phyloP scores from a whole-genome alignment of 1,284 basidiomycete genomes.

The Afroboletus lepidellus region DNA sequence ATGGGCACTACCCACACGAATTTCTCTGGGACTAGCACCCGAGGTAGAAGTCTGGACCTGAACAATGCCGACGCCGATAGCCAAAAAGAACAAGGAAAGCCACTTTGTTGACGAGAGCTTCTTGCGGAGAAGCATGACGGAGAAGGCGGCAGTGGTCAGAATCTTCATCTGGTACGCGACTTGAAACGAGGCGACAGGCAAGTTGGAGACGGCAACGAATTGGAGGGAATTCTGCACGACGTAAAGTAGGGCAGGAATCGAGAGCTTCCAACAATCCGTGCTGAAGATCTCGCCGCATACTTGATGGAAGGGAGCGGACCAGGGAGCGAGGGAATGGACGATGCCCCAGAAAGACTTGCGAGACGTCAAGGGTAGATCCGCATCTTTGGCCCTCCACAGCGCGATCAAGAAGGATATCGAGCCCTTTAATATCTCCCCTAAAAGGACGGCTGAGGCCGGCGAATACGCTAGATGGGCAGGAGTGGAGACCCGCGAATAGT shows the following conservation, averaged over 20 bases:
- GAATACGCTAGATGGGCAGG: conserved; percentile 80
- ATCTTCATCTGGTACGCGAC: conserved; percentile 96
- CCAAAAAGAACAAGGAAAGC: conserved; percentile 81
- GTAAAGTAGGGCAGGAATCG: conserved; percentile 94
- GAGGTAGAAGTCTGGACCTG: conserved; percentile 69
- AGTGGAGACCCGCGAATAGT: conserved; percentile 88
- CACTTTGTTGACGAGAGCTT: conserved; percentile 76
- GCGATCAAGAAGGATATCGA: conserved; percentile 83
- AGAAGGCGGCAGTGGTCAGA: conserved; percentile 92
- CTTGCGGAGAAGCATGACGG: conserved; percentile 78
- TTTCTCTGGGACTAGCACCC: conserved; percentile 23
- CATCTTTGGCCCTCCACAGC: conserved; percentile 46
- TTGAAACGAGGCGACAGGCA: conserved; percentile 90
- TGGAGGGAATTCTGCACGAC: conserved; percentile 95
- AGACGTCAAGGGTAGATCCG: conserved; percentile 37
- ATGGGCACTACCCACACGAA: conserved; percentile 53
- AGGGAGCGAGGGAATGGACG: conserved; percentile 38
- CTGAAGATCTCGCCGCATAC: conserved; percentile 65
- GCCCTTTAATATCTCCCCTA: conserved; percentile 94
- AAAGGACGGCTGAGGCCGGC: conserved; percentile 87
- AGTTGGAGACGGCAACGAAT: conserved; percentile 89
- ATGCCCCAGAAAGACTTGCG: conserved; percentile 48
- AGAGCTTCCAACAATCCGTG: conserved; percentile 93
- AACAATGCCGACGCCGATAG: conserved; percentile 88
- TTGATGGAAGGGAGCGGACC: conserved; percentile 49